Evolutionary conservation across 1,284 basidiomycete species (phyloP), one percentile per base, ranked within the genome.

Genomic region (Moniliophthora roreri): DNA sequence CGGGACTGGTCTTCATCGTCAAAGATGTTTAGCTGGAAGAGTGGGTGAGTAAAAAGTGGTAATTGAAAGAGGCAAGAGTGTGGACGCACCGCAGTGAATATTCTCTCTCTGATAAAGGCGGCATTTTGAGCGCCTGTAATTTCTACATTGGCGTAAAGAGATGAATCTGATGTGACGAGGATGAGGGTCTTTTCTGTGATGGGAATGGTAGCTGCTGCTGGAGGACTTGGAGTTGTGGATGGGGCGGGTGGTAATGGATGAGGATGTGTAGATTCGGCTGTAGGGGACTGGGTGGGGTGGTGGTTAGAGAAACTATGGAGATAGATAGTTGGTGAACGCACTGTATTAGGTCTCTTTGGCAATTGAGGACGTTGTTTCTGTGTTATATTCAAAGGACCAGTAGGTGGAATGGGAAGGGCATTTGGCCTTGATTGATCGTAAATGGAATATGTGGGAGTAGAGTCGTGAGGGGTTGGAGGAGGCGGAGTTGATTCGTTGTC

Each of bases 141-240:
- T 60, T 93, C 88, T 34, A 95, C 91, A 35, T 83, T 78, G 38
- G 81, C 81, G 69, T 89, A 89, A 57, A 85, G 82, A 58, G 94
- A 91, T 48, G 89, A 88, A 68, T 95, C 92, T 24, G 80, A 75
- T 3, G 93, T 95, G 50, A 91, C 93, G 56, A 89, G 79, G 52
- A 92, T 83, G 51, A 83, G 70, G 54, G 82, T 76, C 50, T 77
- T 77, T 24, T 82, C 79, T 23, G 69, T 51, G 34, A 66, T 60
- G 11, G 58, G 40, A 52, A 58, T 57, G 24, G 69, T 58, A 39
- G 74, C 70, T 24, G n/a, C n/a, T n/a, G n/a, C n/a, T n/a, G n/a
- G n/a, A n/a, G 67, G 60, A 44, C 65, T 66, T 15, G 76, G 66
- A n/a, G 69, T 67, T 9, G 76, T 76, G 24, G 81, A 80, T 77